phyloP scores from a whole-genome alignment of 208 protist genomes.

The Leishmania guyanensis region DNA sequence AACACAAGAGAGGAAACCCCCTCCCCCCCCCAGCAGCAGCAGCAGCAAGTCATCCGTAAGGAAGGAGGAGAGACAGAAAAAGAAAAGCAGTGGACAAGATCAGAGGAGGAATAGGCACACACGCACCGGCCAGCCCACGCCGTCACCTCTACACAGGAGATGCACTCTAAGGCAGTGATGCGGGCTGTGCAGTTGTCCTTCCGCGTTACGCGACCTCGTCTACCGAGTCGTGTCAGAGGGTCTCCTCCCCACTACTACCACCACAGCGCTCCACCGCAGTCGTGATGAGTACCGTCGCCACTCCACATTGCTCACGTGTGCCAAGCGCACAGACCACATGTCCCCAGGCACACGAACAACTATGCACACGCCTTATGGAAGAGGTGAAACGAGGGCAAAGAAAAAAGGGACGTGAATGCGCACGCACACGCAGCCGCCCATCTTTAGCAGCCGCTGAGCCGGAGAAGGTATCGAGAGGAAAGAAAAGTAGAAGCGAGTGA shows the following conservation, averaged over 20 bases:
- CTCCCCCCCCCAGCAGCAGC: not conserved
- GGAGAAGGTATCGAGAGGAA: not conserved
- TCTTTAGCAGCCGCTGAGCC: not conserved
- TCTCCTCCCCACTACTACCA: not conserved
- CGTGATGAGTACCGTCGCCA: not conserved
- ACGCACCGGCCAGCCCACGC: not conserved
- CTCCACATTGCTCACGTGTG: not conserved
- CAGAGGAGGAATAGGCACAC: not conserved
- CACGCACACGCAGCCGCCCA: constrained; percentile 4
- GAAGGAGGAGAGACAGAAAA: not conserved
- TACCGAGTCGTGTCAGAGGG: not conserved
- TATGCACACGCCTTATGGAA: not conserved
- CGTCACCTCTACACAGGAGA: not conserved
- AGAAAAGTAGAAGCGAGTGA: not conserved
- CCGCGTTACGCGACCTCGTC: not conserved
- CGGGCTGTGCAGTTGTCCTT: not conserved
- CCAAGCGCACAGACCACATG: not conserved
- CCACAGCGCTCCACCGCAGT: not conserved
- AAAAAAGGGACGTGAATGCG: not conserved
- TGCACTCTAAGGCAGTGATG: not conserved
- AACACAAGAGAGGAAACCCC: not conserved
- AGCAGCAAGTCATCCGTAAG: not conserved
- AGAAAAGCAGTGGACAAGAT: not conserved
- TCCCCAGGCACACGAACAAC: constrained; percentile 19
- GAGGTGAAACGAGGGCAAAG: constrained; percentile 5